Base-by-base conservation (phyloP, 2,329 filamentous ascomycete species). In the Exophiala dermatitidis region DNA sequence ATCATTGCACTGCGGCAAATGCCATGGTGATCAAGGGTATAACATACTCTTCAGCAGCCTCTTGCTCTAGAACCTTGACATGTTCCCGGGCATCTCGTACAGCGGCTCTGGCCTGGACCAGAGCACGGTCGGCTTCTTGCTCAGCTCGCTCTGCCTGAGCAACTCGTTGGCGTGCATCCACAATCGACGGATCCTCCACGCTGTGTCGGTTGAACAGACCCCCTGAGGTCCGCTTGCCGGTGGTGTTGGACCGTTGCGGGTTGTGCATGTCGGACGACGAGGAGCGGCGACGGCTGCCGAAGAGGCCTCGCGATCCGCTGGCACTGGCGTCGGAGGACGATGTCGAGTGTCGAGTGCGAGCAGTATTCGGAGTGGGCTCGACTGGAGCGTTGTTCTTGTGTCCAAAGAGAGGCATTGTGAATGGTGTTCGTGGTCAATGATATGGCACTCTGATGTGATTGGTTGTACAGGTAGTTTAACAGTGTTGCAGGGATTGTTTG, bases 21-120 rank as follows among this genome's bases (percentile, higher is more conserved):
- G 19, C 19, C 19, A 19, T 19, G 19, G 19, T 19, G 19, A 19
- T 19, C 19, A 19, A 19, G 19, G 19, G 19, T 19, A 19, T 19
- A 19, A 19, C 19, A 19, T 57, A 69, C 64, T 85, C 81, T 68
- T 84, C 82, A 61, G 75, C 75, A 1, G 83, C 83, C 70, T 87
- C 84, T 48, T 75, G 66, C 72, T 86, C 84, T 3, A 87, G 69
- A 9, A 74, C 69, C 69, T 77, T 79, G 1, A 85, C 80, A 57
- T 86, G 77, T 43, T 82, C 82, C 32, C 79, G 72, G 0, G 84
- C 84, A 59, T 84, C 80, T 29, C 77, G 74, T 0, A 85, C 84
- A 1, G 78, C 77, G 32, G 73, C 63, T 49, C 79, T 73, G 0
- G 83, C 82, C 5, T 78, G 74, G 6, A 77, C 72, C 9, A 86